A percentile compares a stretch with the other conserved stretches of the same genome.
Conservation (phyloP, 768 basidiomycete genomes). For the Pseudohyphozyma bogoriensis region DNA sequence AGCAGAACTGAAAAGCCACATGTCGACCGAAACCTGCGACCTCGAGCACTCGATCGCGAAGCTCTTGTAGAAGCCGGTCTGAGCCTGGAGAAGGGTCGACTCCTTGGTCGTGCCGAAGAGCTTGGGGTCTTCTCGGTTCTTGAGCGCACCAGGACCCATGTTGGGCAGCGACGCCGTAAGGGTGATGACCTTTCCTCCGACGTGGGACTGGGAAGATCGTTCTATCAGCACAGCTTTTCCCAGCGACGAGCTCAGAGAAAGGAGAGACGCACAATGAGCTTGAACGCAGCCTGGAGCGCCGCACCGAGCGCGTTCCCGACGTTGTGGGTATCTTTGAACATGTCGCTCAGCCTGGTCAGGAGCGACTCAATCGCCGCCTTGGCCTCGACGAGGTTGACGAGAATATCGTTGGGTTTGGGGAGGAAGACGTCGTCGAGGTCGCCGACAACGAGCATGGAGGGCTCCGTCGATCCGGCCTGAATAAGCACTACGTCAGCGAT, state of each 20-base stretch:
- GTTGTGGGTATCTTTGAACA: conserved; percentile 87
- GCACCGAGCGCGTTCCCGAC: conserved; percentile 91
- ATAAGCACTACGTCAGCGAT: background rate
- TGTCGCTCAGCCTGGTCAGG: conserved; percentile 74
- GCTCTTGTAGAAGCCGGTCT: conserved; percentile 90
- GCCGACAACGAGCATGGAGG: conserved; percentile 91
- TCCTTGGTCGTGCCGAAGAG: conserved; percentile 92
- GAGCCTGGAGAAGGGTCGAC: conserved; percentile 83
- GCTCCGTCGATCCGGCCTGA: conserved; percentile 48
- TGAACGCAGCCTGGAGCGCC: conserved; percentile 89
- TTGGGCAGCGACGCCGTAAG: conserved; percentile 78
- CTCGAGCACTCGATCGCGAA: conserved; percentile 98
- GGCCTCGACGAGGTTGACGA: conserved; percentile 83
- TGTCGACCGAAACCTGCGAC: conserved; percentile 92
- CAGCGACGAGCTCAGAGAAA: background rate
- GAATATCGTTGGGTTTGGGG: conserved; percentile 90
- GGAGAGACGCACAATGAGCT: conserved; percentile 62
- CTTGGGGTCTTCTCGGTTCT: conserved; percentile 94
- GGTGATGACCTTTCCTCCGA: conserved; percentile 88
- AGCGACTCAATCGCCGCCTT: conserved; percentile 68
- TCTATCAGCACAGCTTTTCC: background rate
- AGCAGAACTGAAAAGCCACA: conserved; percentile 90
- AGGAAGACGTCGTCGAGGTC: conserved; percentile 96
- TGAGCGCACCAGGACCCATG: conserved; percentile 78
- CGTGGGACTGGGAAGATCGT: conserved; percentile 52